Conservation (phyloP, 495 filamentous ascomycete genomes). For the Glutinoglossum americanum region DNA sequence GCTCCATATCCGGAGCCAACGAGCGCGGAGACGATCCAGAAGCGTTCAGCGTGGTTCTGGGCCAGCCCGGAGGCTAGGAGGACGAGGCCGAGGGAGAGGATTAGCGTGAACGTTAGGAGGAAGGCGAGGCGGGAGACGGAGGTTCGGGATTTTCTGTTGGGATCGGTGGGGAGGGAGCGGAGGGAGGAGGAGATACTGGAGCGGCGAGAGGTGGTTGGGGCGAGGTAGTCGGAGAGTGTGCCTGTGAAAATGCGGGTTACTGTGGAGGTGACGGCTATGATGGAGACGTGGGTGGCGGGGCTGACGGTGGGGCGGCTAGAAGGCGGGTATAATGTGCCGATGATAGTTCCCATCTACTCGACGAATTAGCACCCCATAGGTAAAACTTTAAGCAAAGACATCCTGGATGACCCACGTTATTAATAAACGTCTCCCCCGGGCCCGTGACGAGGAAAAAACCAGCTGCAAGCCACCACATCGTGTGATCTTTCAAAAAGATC, state of each 20-base stretch:
- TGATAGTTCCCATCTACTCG: constrained; percentile 60
- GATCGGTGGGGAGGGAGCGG: constrained; percentile 8
- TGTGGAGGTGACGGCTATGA: constrained; percentile 80
- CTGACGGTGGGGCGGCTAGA: constrained; percentile 18
- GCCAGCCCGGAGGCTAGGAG: constrained; percentile 50
- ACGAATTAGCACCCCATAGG: not conserved
- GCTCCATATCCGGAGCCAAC: constrained; percentile 86
- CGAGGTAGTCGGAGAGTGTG: constrained; percentile 68
- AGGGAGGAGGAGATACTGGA: constrained; percentile 10
- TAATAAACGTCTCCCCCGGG: constrained; percentile 89
- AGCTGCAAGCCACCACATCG: constrained; percentile 83
- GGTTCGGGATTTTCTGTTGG: constrained; percentile 13
- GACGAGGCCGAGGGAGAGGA: constrained; percentile 58
- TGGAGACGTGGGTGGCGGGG: constrained; percentile 78
- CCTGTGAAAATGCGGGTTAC: constrained; percentile 67
- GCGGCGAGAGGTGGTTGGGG: constrained; percentile 27
- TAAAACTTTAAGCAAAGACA: not conserved
- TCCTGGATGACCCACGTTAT: constrained; percentile 34
- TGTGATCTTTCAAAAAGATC: constrained; percentile 61
- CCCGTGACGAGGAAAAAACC: constrained; percentile 91
- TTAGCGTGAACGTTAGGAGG: constrained; percentile 47
- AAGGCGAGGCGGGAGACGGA: constrained; percentile 60
- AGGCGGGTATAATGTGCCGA: constrained; percentile 59
- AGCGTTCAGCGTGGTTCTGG: constrained; percentile 41
- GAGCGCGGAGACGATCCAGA: constrained; percentile 58